Conservation (phyloP, 2,329 filamentous ascomycete genomes). For the Arthrobotrys pseudoclavata region DNA sequence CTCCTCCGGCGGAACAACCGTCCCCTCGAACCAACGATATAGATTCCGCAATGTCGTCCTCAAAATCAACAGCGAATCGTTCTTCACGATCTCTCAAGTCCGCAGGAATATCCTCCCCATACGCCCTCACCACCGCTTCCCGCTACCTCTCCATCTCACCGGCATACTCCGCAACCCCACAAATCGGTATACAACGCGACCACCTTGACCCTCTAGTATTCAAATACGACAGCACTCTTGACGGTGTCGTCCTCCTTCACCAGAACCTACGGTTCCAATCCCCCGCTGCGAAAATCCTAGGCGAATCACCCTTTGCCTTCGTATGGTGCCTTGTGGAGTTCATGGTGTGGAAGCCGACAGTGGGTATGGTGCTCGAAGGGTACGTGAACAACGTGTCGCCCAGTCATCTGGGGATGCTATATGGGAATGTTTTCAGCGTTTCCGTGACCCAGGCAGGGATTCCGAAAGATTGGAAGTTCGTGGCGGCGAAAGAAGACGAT, state of each 20-base stretch:
- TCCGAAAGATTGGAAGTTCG: slow-evolving; percentile 84
- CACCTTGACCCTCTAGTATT: slow-evolving; percentile 81
- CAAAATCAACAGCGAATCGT: slow-evolving; percentile 60
- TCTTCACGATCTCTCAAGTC: slow-evolving; percentile 15
- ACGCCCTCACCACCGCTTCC: slow-evolving; percentile 82
- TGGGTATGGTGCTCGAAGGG: slow-evolving; percentile 81
- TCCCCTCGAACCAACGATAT: slow-evolving; percentile 66
- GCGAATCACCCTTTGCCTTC: slow-evolving; percentile 88
- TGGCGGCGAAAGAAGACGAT: slow-evolving; percentile 71
- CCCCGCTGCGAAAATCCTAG: slow-evolving; percentile 73
- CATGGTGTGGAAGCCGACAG: slow-evolving; percentile 81
- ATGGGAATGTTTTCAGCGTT: slow-evolving; percentile 92
- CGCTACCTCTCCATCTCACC: slow-evolving; percentile 83
- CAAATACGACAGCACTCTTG: slow-evolving; percentile 79
- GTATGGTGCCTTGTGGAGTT: slow-evolving; percentile 91
- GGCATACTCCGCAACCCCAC: slow-evolving; percentile 72
- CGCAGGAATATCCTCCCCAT: slow-evolving; percentile 73
- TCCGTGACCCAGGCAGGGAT: slow-evolving; percentile 77
- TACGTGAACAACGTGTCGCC: slow-evolving; percentile 88
- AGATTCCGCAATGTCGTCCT: slow-evolving; percentile 65
- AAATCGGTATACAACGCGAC: slow-evolving; percentile 79
- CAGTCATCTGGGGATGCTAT: slow-evolving; percentile 88
- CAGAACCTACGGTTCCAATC: slow-evolving; percentile 77
- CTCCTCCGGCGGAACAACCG: slow-evolving; percentile 37
- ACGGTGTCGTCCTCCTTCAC: slow-evolving; percentile 82